These are phyloP conservation scores for Parascedosporium putredinis DNA, from an alignment of 2,329 filamentous ascomycete genomes.

Conservation along the genomic window DNA sequence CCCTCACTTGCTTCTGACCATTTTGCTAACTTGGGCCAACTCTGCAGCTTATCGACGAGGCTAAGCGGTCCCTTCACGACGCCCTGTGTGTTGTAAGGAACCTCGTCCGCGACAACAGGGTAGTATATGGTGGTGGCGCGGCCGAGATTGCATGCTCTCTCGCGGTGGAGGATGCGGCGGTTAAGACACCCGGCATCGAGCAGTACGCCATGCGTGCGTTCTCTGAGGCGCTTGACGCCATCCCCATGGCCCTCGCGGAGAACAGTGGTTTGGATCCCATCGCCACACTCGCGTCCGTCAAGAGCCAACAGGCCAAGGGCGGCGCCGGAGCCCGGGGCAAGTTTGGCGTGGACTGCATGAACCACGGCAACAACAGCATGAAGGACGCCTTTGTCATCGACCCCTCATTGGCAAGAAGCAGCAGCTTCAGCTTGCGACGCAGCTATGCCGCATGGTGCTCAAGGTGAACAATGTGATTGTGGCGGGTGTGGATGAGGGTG, in stretches of 20 bases:
- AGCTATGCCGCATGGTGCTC: slow-evolving; percentile 95
- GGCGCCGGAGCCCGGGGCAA: slow-evolving; percentile 38
- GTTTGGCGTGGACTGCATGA: slow-evolving; percentile 96
- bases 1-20: neutral
- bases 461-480: slow-evolving; percentile 98
- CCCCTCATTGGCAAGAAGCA: slow-evolving; percentile 97
- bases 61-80: slow-evolving; percentile 93
- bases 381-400: slow-evolving; percentile 97
- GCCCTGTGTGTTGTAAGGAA: slow-evolving; percentile 96
- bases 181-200: slow-evolving; percentile 92
- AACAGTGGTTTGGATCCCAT: slow-evolving; percentile 96
- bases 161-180: slow-evolving; percentile 88
- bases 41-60: slow-evolving; percentile 88
- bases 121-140: slow-evolving; percentile 94
- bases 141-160: slow-evolving; percentile 96
- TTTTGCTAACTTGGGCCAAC: neutral
- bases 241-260: slow-evolving; percentile 94
- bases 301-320: slow-evolving; percentile 89
- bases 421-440: slow-evolving; percentile 90
- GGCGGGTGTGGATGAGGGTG: slow-evolving; percentile 74
- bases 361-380: slow-evolving; percentile 92
- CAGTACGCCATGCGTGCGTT: slow-evolving; percentile 99
- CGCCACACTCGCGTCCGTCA: slow-evolving; percentile 86
- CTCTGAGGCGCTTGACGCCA: slow-evolving; percentile 81
- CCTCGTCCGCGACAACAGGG: slow-evolving; percentile 87